Percentiles rank a stretch among this genome's conserved stretches.
These are phyloP conservation scores for Cercospora sp. DNA, from an alignment of 2,329 filamentous ascomycete genomes.

Conservation along the genomic window DNA sequence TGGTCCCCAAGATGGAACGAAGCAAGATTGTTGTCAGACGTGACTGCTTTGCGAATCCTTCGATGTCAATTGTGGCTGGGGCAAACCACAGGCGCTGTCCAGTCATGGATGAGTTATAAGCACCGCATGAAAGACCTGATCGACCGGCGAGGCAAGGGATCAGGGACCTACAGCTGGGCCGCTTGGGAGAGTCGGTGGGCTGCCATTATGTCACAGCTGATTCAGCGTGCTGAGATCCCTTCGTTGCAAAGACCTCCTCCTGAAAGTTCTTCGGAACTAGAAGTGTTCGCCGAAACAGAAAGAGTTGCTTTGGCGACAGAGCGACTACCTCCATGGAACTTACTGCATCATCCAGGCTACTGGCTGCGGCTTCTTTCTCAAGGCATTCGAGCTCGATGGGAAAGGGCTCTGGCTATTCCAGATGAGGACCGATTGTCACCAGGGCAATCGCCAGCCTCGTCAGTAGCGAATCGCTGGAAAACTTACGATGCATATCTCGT, in stretches of 20 bases:
- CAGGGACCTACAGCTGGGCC: constrained; percentile 86
- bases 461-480: constrained; percentile 54
- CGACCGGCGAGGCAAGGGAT: constrained; percentile 79
- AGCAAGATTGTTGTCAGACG: constrained; percentile 81
- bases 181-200: constrained; percentile 85
- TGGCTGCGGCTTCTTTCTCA: constrained; percentile 58
- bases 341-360: constrained; percentile 63
- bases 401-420: constrained; percentile 56
- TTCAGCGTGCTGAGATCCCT: constrained; percentile 54
- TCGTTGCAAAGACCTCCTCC: constrained; percentile 38
- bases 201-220: constrained; percentile 60
- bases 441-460: constrained; percentile 56
- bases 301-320: constrained; percentile 53
- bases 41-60: constrained; percentile 75
- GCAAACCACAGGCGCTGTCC: constrained; percentile 75
- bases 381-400: constrained; percentile 52
- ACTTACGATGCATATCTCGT: constrained; percentile 63
- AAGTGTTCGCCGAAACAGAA: constrained; percentile 52
- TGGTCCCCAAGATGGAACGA: constrained; percentile 93
- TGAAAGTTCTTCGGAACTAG: constrained; percentile 16
- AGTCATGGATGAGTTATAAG: constrained; percentile 77
- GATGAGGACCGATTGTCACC: constrained; percentile 59
- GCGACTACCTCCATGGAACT: constrained; percentile 57
- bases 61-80: constrained; percentile 79
- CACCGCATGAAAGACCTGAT: constrained; percentile 73